Evolutionary conservation across 2,329 filamentous ascomycete genomes (phyloP).

Genomic region (Phaeosphaeria sp.): DNA sequence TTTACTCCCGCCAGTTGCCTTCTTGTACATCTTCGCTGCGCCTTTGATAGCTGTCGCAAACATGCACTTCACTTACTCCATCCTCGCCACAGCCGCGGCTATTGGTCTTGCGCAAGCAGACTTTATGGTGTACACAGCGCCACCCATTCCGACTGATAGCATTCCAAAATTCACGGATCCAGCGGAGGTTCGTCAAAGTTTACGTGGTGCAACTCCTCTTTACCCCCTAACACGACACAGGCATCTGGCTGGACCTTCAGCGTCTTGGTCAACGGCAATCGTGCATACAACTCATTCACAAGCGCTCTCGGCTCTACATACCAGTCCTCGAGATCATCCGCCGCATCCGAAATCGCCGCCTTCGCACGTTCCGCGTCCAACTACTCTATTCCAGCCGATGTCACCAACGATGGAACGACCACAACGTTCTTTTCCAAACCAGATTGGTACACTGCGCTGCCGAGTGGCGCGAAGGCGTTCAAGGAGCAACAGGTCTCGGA

Average conservation of each 20-base stretch:
- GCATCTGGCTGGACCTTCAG: constrained; percentile 35
- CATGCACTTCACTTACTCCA: constrained; percentile 6
- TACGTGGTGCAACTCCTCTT: neutral
- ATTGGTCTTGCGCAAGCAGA: constrained; percentile 28
- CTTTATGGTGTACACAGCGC: constrained; percentile 41
- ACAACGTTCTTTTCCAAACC: constrained; percentile 32
- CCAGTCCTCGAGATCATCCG: constrained; percentile 33
- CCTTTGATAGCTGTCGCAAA: neutral
- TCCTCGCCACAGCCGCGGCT: constrained; percentile 21
- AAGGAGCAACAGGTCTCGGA: constrained; percentile 40
- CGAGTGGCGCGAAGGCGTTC: constrained; percentile 31
- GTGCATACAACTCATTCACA: constrained; percentile 31
- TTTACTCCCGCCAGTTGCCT: neutral
- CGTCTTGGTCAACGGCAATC: constrained; percentile 32
- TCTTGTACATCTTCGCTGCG: neutral
- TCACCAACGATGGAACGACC: constrained; percentile 28
- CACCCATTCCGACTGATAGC: constrained; percentile 35
- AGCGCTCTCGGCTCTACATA: constrained; percentile 29
- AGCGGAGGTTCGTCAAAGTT: constrained; percentile 20
- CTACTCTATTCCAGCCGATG: constrained; percentile 34
- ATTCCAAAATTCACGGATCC: constrained; percentile 33
- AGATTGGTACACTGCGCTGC: constrained; percentile 39
- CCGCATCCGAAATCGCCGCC: constrained; percentile 32
- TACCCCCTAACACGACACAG: constrained; percentile 15
- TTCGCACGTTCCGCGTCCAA: constrained; percentile 30